Base-by-base conservation (phyloP, 257 asterid species). In the Lycium barbarum region DNA sequence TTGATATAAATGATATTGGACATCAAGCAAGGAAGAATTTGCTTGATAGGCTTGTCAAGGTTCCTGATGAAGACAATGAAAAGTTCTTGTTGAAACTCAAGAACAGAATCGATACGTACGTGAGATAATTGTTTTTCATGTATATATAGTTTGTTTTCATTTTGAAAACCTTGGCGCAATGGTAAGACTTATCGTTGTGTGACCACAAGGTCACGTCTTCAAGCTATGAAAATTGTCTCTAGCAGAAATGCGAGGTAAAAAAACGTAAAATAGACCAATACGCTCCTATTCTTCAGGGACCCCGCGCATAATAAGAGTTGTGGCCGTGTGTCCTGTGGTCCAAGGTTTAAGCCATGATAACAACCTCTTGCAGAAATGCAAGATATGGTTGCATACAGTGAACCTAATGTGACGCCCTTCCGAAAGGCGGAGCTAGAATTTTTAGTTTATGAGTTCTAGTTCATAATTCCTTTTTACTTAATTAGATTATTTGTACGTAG, bases 31-130 rank as follows among this genome's bases (percentile, higher is more conserved):
- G 91, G 85, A 89, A 82, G 89, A 88, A 86, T 82, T 40, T 93
- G 78, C 89, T 94, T 1, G 94, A 94, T 61, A 90, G 93, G 55
- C 73, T 94, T 79, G 93, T 94, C 38, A 90, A 84, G n/a, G 87
- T 79, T 40, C 94, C 93, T 1, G 95, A 93, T 22, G 95, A 93
- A 35, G 98, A 94, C 65, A 93, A 94, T 49, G 97, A 94, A 82
- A 91, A 88, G 88, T 94, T 94, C 86, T 84, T 94, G 86, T 35
- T 83, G 26, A 93, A 90, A 83, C 94, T 90, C 83, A 89, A 90
- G 78, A 84, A 91, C 53, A 88, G 98, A 55, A 82, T 93, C 49
- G 93, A 93, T 14, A 91, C 93, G 98, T 74, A 74, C 20, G 81
- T 20, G 1, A 20, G 6, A 2, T n/a, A n/a, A 7, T 49, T 11